Evolutionary conservation across 2,329 filamentous ascomycete genomes (phyloP), one percentile per base, ranked within the genome.

Genomic region (Fusarium verticillioides): DNA sequence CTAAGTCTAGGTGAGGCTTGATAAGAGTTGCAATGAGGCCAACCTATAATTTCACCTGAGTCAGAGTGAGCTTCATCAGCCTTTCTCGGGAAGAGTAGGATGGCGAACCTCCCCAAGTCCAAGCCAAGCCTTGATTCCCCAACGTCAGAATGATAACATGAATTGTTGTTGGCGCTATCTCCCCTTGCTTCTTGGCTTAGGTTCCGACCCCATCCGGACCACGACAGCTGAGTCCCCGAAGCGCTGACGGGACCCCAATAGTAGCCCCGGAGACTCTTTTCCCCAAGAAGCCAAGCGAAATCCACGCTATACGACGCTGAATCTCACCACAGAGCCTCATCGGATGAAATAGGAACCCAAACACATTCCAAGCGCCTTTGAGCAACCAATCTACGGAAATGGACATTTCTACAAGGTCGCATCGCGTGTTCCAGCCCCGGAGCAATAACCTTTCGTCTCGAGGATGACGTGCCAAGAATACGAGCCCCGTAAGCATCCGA

Each of bases 401-500:
- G 32, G 10, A 7, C 10, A 5, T 13, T 32, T 19, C 26, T 1
- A 1, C 21, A 36, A 43, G 9, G n/a, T 52, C 49, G 12, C 52
- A 52, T 10, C 30, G 4, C 18, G 4, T 39, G 19, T 16, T 9
- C 4, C 9, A 60, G 4, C 44, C 49, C 42, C 39, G 37, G 6
- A 16, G 8, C 7, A 56, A 19, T 21, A 50, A 10, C 39, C 7
- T 21, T 12, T 39, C 18, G n/a, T 26, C 37, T 52, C 19, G 26
- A 39, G 21, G 36, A 30, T 16, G 32, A 34, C 13, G 26, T 26
- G 64, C 64, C 64, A 66, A 66, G 64, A 42, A n/a, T 16, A 28
- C 42, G 13, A 15, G 30, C 28, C 36, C 63, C 63, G 61, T 66
- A 50, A n/a, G 26, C 23, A 47, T 47, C 62, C 61, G 50, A 42